Evolutionary conservation across 176 grass and related monocot species (phyloP).

Genomic region (Ananas comosus): DNA sequence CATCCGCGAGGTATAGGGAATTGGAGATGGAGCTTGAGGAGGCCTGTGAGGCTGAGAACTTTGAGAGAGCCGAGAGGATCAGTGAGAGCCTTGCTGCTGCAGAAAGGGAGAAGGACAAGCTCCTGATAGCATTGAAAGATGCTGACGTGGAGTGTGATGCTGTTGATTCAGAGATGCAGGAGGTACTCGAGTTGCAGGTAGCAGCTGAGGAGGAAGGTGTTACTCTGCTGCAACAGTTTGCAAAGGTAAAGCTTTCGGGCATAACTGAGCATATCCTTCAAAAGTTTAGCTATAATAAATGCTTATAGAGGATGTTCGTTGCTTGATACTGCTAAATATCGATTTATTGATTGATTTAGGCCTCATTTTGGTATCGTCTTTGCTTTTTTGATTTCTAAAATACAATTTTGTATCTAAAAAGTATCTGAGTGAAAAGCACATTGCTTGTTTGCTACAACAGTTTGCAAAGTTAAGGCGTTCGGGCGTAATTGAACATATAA

Average conservation of each 20-base stretch:
- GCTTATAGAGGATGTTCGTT: too few relatives aligned
- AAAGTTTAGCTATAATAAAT: too few relatives aligned
- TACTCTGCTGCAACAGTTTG: slow-evolving; percentile 51
- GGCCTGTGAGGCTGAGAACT: slow-evolving; percentile 79
- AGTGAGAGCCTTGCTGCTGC: slow-evolving; percentile 41
- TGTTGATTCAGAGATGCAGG: slow-evolving; percentile 67
- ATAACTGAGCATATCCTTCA: neutral
- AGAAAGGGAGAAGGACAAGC: slow-evolving; percentile 59
- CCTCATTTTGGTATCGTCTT: too few relatives aligned
- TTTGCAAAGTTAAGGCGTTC: too few relatives aligned
- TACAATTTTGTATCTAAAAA: too few relatives aligned
- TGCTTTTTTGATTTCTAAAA: too few relatives aligned
- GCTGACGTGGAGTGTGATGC: slow-evolving; percentile 57
- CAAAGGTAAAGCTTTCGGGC: slow-evolving; percentile 38
- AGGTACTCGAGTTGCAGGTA: slow-evolving; percentile 55
- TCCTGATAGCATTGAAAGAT: slow-evolving; percentile 39
- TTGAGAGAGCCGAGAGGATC: slow-evolving; percentile 81
- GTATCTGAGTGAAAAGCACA: too few relatives aligned
- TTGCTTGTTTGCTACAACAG: too few relatives aligned
- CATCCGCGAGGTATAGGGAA: slow-evolving; percentile 46
- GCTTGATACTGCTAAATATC: too few relatives aligned
- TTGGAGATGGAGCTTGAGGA: slow-evolving; percentile 83
- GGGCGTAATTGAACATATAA: too few relatives aligned
- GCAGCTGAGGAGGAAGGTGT: slow-evolving; percentile 53
- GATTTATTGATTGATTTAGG: too few relatives aligned